Percentiles rank a stretch among this genome's conserved stretches.
Evolutionary conservation across 1,284 basidiomycete genomes (phyloP).

Genomic region (Moesziomyces aphidis): DNA sequence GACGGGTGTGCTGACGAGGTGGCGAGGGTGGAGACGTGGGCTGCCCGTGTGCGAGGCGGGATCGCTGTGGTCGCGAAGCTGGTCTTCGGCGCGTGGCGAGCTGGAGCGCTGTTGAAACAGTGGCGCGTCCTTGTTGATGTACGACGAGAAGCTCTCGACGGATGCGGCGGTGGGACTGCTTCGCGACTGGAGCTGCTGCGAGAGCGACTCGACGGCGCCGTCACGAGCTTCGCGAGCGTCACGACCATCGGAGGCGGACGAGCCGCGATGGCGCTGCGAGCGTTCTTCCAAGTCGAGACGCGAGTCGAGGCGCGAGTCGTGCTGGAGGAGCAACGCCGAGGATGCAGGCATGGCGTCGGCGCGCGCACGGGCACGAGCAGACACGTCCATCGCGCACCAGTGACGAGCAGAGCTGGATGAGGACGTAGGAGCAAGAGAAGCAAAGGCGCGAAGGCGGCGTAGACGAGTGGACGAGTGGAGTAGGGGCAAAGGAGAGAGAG

Average conservation of each 20-base stretch:
- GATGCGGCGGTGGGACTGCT: slow-evolving; percentile 51
- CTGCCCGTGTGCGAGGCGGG: slow-evolving; percentile 31
- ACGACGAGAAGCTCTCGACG: slow-evolving; percentile 53
- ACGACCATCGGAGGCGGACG: slow-evolving; percentile 17
- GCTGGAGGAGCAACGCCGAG: background rate
- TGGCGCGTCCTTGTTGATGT: slow-evolving; percentile 51
- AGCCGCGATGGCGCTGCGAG: slow-evolving; percentile 25
- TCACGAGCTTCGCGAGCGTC: too few relatives aligned
- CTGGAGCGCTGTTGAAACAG: slow-evolving; percentile 47
- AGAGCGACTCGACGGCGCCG: slow-evolving; percentile 9
- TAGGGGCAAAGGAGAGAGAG: too few relatives aligned
- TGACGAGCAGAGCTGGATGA: too few relatives aligned
- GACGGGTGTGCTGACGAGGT: slow-evolving; percentile 37
- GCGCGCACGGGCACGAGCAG: background rate
- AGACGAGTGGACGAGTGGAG: too few relatives aligned
- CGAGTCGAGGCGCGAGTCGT: slow-evolving; percentile 2
- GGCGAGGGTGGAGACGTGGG: slow-evolving; percentile 32
- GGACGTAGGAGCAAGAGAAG: too few relatives aligned
- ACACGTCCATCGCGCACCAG: background rate
- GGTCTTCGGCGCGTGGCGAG: slow-evolving; percentile 47
- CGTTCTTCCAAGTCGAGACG: background rate
- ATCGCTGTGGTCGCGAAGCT: slow-evolving; percentile 40
- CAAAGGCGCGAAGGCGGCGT: background rate
- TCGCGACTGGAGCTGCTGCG: slow-evolving; percentile 19
- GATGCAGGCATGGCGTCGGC: background rate